phyloP scores from a whole-genome alignment of 345 rosid species.

The Limnanthes douglasii region DNA sequence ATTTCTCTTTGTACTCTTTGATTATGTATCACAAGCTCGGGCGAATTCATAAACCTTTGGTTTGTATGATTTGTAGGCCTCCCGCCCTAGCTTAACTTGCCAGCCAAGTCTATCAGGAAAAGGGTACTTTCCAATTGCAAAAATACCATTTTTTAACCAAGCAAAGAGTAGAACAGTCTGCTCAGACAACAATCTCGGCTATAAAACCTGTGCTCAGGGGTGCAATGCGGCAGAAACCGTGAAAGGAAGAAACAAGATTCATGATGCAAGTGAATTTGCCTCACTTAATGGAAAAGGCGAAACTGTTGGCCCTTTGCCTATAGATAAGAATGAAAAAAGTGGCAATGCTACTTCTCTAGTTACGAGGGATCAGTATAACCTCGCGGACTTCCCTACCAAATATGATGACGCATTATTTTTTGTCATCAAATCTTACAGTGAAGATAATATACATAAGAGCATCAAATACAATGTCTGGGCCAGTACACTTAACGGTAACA shows the following conservation, averaged over 20 bases:
- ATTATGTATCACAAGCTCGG: neutral
- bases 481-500: conserved; percentile 53
- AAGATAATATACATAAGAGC: conserved; percentile 55
- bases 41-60: neutral
- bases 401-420: conserved; percentile 39
- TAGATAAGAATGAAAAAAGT: conserved; percentile 20
- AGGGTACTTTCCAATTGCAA: conserved; percentile 11
- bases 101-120: conserved; percentile 10
- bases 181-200: conserved; percentile 11
- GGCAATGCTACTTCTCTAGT: conserved; percentile 13
- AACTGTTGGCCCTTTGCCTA: conserved; percentile 15
- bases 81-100: conserved; percentile 5
- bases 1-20: neutral
- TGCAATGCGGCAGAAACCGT: conserved; percentile 23
- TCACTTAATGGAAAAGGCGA: conserved; percentile 18
- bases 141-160: conserved; percentile 17
- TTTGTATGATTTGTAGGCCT: conserved; percentile 4
- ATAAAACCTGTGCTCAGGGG: conserved; percentile 12
- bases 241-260: conserved; percentile 18
- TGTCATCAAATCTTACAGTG: conserved; percentile 57
- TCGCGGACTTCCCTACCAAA: conserved; percentile 25
- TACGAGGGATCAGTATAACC: conserved; percentile 37
- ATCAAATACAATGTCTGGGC: conserved; percentile 66
- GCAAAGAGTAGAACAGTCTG: conserved; percentile 16
- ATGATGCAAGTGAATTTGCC: conserved; percentile 7